Conservation (phyloP, 2,329 filamentous ascomycete species). For the Phaeosphaeriaceae sp. region DNA sequence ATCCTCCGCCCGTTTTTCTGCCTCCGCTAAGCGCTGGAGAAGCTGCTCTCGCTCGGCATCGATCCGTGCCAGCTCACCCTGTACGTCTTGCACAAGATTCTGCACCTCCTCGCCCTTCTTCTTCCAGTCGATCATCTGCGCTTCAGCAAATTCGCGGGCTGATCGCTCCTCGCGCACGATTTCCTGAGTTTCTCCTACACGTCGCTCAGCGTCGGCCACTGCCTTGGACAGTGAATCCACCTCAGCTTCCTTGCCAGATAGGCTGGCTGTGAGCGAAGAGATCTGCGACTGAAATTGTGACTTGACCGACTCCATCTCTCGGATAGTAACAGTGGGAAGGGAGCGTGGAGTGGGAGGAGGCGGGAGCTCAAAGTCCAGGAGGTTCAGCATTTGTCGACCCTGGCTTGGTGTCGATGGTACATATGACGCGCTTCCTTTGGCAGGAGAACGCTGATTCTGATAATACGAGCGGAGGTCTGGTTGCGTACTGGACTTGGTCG, state of each 20-base stretch:
- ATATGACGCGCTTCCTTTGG: conserved; percentile 31
- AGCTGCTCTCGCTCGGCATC: conserved; percentile 85
- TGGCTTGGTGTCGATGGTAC: conserved; percentile 42
- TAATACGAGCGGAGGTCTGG: conserved; percentile 57
- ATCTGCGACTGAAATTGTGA: conserved; percentile 91
- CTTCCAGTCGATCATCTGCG: conserved; percentile 84
- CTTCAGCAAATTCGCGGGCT: conserved; percentile 72
- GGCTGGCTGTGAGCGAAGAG: conserved; percentile 87
- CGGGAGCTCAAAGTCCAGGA: conserved; percentile 89
- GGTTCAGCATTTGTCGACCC: conserved; percentile 41
- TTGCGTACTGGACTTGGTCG: conserved; percentile 58
- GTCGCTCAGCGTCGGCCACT: conserved; percentile 87
- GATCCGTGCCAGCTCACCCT: conserved; percentile 77
- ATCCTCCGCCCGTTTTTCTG: conserved; percentile 75
- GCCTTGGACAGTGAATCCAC: conserved; percentile 86
- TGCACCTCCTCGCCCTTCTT: conserved; percentile 87
- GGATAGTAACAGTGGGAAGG: conserved; percentile 86
- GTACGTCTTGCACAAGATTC: conserved; percentile 76
- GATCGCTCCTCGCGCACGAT: conserved; percentile 78
- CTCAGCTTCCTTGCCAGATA: conserved; percentile 93
- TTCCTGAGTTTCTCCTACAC: conserved; percentile 86
- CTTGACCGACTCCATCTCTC: conserved; percentile 91
- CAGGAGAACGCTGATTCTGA: conserved; percentile 42
- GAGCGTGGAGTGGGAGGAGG: conserved; percentile 91
- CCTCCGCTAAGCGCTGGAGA: conserved; percentile 74